Percentiles rank a stretch among this genome's conserved stretches.
Evolutionary conservation across 2,329 filamentous ascomycete species (phyloP).

Genomic region (Xylariomycetidae sp.): DNA sequence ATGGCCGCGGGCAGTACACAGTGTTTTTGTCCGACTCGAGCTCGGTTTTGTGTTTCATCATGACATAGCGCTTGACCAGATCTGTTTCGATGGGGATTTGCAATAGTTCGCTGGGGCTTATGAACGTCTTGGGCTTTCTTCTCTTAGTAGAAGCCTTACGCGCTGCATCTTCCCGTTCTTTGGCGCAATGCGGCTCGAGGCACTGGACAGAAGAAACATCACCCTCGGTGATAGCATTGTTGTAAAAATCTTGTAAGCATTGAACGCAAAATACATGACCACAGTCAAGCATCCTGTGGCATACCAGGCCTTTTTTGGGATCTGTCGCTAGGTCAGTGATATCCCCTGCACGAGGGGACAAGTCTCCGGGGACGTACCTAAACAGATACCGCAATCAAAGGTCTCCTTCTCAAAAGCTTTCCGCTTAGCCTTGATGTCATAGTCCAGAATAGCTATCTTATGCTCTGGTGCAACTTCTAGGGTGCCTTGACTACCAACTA

Average conservation of each 20-base stretch:
- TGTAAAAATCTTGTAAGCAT: conserved; percentile 91
- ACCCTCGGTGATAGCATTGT: conserved; percentile 79
- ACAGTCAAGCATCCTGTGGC: conserved; percentile 79
- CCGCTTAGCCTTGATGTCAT: conserved; percentile 69
- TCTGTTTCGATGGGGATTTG: conserved; percentile 69
- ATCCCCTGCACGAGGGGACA: too few species aligned
- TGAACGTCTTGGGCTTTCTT: conserved; percentile 59
- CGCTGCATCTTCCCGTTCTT: conserved; percentile 43
- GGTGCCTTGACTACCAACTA: conserved; percentile 42
- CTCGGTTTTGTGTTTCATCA: conserved; percentile 86
- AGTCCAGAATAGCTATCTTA: conserved; percentile 71
- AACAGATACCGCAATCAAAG: conserved; percentile 82
- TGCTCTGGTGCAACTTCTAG: conserved; percentile 51
- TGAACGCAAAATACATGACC: conserved; percentile 84
- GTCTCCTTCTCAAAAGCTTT: conserved; percentile 77
- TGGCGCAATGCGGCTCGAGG: conserved; percentile 72
- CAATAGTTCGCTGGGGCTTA: conserved; percentile 80
- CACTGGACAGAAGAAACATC: conserved; percentile 77
- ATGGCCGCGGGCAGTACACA: conserved; percentile 84
- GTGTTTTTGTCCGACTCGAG: conserved; percentile 89
- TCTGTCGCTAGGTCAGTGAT: conserved; percentile 52
- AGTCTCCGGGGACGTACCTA: conserved; percentile 49
- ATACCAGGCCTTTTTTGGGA: conserved; percentile 79
- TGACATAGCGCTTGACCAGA: conserved; percentile 78
- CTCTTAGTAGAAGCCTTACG: conserved; percentile 31